These are phyloP conservation scores for Calvatia gigantea DNA, from an alignment of 768 basidiomycete genomes.

Conservation along the genomic window DNA sequence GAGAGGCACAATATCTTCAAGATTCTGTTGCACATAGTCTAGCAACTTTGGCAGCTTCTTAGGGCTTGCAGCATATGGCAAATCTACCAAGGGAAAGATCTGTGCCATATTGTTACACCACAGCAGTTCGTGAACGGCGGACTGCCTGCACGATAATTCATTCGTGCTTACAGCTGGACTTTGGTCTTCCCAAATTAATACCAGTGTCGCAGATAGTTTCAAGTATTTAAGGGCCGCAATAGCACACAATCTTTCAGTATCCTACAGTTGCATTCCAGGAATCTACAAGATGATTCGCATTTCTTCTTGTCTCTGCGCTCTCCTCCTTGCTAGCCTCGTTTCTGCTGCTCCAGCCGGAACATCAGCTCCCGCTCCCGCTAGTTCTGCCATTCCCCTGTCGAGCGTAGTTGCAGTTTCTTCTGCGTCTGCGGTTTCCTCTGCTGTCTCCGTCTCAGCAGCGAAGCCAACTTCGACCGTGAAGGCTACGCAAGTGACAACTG, in stretches of 20 bases:
- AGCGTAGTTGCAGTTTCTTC: slow-evolving; percentile 18
- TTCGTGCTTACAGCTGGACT: not conserved
- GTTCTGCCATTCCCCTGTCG: slow-evolving; percentile 14
- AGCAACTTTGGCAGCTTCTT: not conserved
- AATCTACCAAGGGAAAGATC: not conserved
- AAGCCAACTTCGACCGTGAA: slow-evolving; percentile 17
- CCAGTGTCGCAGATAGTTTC: not conserved
- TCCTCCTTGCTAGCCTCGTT: slow-evolving; percentile 27
- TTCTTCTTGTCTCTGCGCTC: slow-evolving; percentile 29
- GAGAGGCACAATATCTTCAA: not conserved
- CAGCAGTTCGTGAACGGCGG: not conserved
- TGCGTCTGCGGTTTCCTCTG: not conserved
- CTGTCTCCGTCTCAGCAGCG: slow-evolving; percentile 4
- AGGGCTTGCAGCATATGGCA: slow-evolving; percentile 4
- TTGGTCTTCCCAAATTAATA: not conserved
- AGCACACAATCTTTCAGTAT: not conserved
- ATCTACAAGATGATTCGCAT: slow-evolving; percentile 32
- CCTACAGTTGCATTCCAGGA: not conserved
- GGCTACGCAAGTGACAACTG: slow-evolving; percentile 12
- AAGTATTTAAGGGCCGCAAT: slow-evolving; percentile 8
- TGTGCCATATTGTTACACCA: not conserved
- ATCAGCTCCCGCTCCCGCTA: slow-evolving; percentile 15
- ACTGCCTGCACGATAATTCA: not conserved
- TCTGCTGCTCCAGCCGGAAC: slow-evolving; percentile 23
- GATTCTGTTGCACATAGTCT: not conserved